A percentile compares a stretch with the other conserved stretches of the same genome.
These are phyloP conservation scores for Xylariaceae sp. DNA, from an alignment of 2,329 filamentous ascomycete species.

Conservation along the genomic window DNA sequence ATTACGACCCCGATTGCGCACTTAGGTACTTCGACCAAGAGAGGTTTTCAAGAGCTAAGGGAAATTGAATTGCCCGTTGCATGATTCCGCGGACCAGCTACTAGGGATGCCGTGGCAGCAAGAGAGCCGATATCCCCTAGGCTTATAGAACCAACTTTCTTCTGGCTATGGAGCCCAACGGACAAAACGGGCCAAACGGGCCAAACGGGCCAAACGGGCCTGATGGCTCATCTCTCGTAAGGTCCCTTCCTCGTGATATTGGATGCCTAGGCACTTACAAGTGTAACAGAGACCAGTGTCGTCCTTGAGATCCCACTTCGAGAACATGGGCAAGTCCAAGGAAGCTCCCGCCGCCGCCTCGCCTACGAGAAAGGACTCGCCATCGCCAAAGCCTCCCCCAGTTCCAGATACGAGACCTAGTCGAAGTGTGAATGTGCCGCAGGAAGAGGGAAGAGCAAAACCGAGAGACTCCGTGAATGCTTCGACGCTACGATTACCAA, in stretches of 20 bases:
- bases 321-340: slow-evolving; percentile 67
- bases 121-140: slow-evolving; percentile 21
- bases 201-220: slow-evolving; percentile 58
- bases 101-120: slow-evolving; percentile 32
- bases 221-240: slow-evolving; percentile 76
- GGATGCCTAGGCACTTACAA: slow-evolving; percentile 29
- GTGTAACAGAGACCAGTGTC: slow-evolving; percentile 73
- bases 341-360: slow-evolving; percentile 40
- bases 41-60: background rate
- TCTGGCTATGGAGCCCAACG: slow-evolving; percentile 47
- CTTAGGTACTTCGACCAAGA: background rate
- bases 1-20: slow-evolving; percentile 4
- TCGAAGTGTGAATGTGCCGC: slow-evolving; percentile 30
- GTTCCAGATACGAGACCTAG: slow-evolving; percentile 37
- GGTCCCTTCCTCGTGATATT: slow-evolving; percentile 34
- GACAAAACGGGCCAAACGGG: slow-evolving; percentile 69
- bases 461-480: slow-evolving; percentile 23
- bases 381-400: slow-evolving; percentile 38
- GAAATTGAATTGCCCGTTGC: slow-evolving; percentile 8
- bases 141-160: slow-evolving; percentile 29
- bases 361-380: slow-evolving; percentile 37
- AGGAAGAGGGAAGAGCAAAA: slow-evolving; percentile 33
- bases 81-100: slow-evolving; percentile 21
- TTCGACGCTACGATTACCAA: slow-evolving; percentile 26
- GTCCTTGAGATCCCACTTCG: slow-evolving; percentile 78